Base-by-base conservation (phyloP, 768 basidiomycete genomes). In the Lenzites betulinus region DNA sequence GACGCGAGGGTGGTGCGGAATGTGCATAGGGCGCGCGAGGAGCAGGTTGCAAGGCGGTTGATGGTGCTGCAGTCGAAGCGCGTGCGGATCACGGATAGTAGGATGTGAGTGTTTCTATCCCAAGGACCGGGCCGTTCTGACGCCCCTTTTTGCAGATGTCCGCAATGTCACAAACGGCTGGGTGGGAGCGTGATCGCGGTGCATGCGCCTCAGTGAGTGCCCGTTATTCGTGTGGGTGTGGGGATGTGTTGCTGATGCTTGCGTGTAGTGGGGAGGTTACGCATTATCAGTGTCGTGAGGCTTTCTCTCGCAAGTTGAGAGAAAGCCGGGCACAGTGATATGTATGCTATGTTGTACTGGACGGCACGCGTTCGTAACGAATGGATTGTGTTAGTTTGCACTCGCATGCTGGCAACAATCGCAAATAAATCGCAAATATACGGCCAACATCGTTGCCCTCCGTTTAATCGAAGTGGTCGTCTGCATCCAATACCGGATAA, bases 161-260 rank as follows among this genome's bases (percentile, higher is more conserved):
- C 95, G 1, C 92, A 95, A 71, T 98, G 96, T 69, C 92, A 95
- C 70, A 98, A 98, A 68, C 85, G 95, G 16, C 77, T 98, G 23
- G 95, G 95, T 6, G 89, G 87, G 64, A 95, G 92, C 62, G 94
- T 95, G 35, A 95, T 98, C 66, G 93, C 94, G 0, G 92, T 96
- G 2, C 95, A 98, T 78, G 79, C 88, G 8, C 95, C 95, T 41
- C 82, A 85, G 93, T 91, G 67, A 70, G 87, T 67, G 22, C n/a
- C n/a, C n/a, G n/a, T n/a, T 4, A 11, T 16, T 5, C 5, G 12
- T 54, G 30, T 20, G 30, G 9, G 26, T 13, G 20, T 3, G 8
- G 22, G n/a, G n/a, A n/a, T 2, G 15, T 36, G 16, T 56, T 25
- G 39, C 43, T 16, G 23, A 42, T 12, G n/a, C 4, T 56, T 30